These are phyloP conservation scores for Tritrichomonas musculus DNA, from an alignment of 208 protist species.

Conservation along the genomic window DNA sequence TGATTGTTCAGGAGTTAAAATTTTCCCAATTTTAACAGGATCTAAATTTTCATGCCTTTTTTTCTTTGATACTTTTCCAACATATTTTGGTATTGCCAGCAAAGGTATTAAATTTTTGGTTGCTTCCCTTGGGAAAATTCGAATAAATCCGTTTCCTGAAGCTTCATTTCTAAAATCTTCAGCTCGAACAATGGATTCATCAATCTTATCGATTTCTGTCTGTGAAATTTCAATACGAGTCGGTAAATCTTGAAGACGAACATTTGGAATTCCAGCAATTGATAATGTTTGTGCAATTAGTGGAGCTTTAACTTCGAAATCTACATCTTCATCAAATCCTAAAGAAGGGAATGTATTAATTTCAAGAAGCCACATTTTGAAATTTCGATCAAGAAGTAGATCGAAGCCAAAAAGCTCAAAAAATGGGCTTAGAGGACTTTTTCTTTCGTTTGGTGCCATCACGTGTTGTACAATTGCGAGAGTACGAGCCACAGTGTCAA, in stretches of 20 bases:
- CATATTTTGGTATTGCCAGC: neutral
- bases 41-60: neutral
- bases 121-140: neutral
- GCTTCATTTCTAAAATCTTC: neutral
- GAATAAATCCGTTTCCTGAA: neutral
- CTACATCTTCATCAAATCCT: neutral
- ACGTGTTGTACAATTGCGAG: neutral
- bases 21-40: neutral
- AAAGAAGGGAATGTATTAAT: constrained; percentile 30
- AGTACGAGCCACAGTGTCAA: neutral
- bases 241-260: neutral
- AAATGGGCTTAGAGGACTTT: neutral
- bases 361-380: constrained; percentile 40
- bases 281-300: neutral
- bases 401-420: constrained; percentile 44
- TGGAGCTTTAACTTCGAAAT: neutral
- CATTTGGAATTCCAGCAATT: neutral
- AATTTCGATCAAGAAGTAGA: constrained; percentile 34
- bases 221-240: neutral
- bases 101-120: neutral
- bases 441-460: neutral
- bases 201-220: neutral
- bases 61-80: neutral
- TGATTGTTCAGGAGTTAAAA: neutral
- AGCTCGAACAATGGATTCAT: neutral